Percentiles rank a stretch among this genome's conserved stretches.
Evolutionary conservation across 495 filamentous ascomycete genomes (phyloP).

Genomic region (Jackrogersella multiformis): DNA sequence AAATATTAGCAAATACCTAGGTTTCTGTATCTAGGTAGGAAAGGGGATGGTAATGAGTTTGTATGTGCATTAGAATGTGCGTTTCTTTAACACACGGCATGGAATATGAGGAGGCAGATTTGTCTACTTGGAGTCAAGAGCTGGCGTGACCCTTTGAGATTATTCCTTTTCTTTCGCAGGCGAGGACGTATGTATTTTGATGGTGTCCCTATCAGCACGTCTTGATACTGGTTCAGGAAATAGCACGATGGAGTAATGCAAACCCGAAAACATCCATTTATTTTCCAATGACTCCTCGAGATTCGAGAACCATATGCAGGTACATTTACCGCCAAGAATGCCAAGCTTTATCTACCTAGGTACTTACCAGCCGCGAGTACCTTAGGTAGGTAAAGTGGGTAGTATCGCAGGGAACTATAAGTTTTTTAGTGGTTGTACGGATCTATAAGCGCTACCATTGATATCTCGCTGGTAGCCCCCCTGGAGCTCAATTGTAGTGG

Average conservation of each 20-base stretch:
- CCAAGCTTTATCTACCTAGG: no score
- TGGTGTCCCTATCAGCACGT: neutral
- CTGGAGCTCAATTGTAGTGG: no score
- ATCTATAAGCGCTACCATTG: no score
- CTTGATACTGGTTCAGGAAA: conserved; percentile 1
- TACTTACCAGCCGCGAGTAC: no score
- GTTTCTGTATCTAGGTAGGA: no score
- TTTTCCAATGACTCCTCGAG: neutral
- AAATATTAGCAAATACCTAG: conserved; percentile 19
- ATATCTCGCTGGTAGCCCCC: no score
- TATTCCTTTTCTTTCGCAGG: neutral
- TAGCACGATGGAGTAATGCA: neutral
- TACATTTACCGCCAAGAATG: no score
- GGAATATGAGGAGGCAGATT: conserved; percentile 16
- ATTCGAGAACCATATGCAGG: no score
- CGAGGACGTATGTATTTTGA: conserved; percentile 5
- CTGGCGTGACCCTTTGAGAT: conserved; percentile 14
- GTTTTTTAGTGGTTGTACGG: no score
- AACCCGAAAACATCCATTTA: conserved; percentile 1
- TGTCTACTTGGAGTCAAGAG: conserved; percentile 5
- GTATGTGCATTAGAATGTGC: conserved; percentile 32
- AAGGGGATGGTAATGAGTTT: conserved; percentile 24
- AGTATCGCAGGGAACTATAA: no score
- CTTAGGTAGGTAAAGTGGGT: no score
- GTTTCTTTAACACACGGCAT: conserved; percentile 16